Evolutionary conservation across 2,329 filamentous ascomycete genomes (phyloP), one percentile per base, ranked within the genome.

Genomic region (Alternaria viburni): DNA sequence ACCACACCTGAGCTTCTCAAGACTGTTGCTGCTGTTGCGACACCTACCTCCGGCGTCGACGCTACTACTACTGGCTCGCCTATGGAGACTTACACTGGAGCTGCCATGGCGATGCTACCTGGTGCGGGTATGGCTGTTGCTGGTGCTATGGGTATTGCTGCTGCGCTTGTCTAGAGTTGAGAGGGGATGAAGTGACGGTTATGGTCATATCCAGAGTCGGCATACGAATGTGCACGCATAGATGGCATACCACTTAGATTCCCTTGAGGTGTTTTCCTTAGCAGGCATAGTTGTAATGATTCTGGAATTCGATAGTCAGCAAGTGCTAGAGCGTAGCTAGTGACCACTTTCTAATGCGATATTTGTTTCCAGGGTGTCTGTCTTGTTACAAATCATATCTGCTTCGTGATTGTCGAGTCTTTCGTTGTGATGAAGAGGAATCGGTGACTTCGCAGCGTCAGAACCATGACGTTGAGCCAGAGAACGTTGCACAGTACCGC

Each of bases 1-100:
- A 74, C 70, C 1, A 75, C 72, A 3, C 72, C 72, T 2, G 65
- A 63, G 54, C 50, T 75, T 45, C 69, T 74, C 2, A 64, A 73
- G 55, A 75, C 73, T 7, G 57, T 71, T 55, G 70, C 66, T 46
- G 67, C 73, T 9, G 47, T 74, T n/a, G 64, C 69, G 10, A 69
- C 66, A 12, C n/a, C 61, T 41, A 61, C 59, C 10, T 43, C 47
- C 11, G 23, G 21, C 0, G 62, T 57, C 1, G 63, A 54, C 32
- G 56, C 68, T 17, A 57, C 62, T 1, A 46, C 41, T 7, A 47
- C 32, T 6, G 49, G 19, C 3, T 21, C 54, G 41, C 54, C 59
- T 10, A 62, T 58, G 59, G 43, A 28, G 4, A 58, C 41, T 6
- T 62, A 28, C 26, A 62, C 59, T 12, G 59, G 59, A 7, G 59